Conservation (phyloP, 2,329 filamentous ascomycete species). For the Diaporthe citriasiana region DNA sequence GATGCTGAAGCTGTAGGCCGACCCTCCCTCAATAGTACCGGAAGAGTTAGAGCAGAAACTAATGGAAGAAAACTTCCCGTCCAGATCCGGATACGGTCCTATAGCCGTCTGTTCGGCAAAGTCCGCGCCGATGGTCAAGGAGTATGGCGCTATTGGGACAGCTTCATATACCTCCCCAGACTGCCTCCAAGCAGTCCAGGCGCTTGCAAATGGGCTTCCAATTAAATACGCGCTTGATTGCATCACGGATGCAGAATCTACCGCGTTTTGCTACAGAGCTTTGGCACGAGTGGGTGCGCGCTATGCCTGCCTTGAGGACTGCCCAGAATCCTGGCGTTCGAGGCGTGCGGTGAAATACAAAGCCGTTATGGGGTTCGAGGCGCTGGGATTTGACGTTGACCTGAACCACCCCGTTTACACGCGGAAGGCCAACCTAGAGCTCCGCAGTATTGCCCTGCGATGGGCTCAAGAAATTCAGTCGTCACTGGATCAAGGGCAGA, state of each 20-base stretch:
- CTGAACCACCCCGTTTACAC: conserved; percentile 13
- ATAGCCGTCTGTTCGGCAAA: conserved; percentile 44
- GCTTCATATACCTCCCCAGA: conserved; percentile 44
- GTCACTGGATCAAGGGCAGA: conserved; percentile 26
- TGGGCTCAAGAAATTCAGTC: conserved; percentile 42
- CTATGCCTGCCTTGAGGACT: conserved; percentile 50
- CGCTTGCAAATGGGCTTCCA: conserved; percentile 36
- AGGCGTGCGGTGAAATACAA: conserved; percentile 46
- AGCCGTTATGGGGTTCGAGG: conserved; percentile 45
- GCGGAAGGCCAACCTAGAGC: conserved; percentile 19
- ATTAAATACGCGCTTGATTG: conserved; percentile 49
- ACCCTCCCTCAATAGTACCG: too few species aligned
- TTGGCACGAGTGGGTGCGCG: conserved; percentile 48
- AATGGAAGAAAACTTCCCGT: conserved; percentile 19
- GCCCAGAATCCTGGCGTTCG: conserved; percentile 44
- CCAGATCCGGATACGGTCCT: conserved; percentile 39
- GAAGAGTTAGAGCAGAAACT: background rate
- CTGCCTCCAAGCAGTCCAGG: conserved; percentile 41
- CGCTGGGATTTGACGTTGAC: conserved; percentile 20
- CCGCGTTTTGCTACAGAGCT: conserved; percentile 46
- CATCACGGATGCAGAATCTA: conserved; percentile 49
- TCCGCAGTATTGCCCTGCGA: conserved; percentile 24
- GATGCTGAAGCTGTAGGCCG: conserved; percentile 13
- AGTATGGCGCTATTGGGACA: conserved; percentile 44
- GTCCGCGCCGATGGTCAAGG: conserved; percentile 42